Base-by-base conservation (phyloP, 805 yeast genomes). In the Hanseniaspora guilliermondii region DNA sequence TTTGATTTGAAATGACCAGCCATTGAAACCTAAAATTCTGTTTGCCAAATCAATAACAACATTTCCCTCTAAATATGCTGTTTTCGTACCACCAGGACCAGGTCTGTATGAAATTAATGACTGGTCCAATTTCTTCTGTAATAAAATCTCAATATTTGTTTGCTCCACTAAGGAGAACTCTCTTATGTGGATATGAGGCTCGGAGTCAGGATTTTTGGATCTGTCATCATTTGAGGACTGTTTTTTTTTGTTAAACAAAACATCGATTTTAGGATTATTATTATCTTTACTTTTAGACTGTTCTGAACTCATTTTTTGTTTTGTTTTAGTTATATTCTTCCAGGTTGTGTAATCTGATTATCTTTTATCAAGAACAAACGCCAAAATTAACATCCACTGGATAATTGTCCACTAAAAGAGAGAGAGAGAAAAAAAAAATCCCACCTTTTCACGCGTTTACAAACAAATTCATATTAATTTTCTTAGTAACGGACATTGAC, bases 1-100 rank as follows among this genome's bases (percentile, higher is more conserved):
- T 56, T 78, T 77, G 5, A 85, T 75, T 60, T 85, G 91, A 0
- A 88, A 80, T 59, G 75, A 73, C 95, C 95, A 85, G 1, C 93
- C 93, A 62, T 84, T 80, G 60, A 82, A 85, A 0, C 94, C 94
- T 73, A 85, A 85, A 3, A 85, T 80, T 60, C 82, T 83, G 62
- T 85, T 85, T 14, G 95, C 94, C 47, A 85, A 66, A 62, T 83
- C 83, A 38, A 85, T 75, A 2, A 86, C 91, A 63, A 79, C 82
- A 88, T 91, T 85, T 1, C 94, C 95, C 66, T 85, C 93, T 40
- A 85, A 74, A 61, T 85, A 85, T 2, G 84, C 79, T 4, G 85
- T 85, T 53, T 76, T 73, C 46, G 73, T 74, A 14, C 84, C 82
- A 2, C 87, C 87, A 36, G 82, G 87, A 2, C 88, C 89, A 7